Percentiles rank a stretch among this genome's conserved stretches.
phyloP scores from a whole-genome alignment of 2,329 filamentous ascomycete species.

The Diaporthe destruens region DNA sequence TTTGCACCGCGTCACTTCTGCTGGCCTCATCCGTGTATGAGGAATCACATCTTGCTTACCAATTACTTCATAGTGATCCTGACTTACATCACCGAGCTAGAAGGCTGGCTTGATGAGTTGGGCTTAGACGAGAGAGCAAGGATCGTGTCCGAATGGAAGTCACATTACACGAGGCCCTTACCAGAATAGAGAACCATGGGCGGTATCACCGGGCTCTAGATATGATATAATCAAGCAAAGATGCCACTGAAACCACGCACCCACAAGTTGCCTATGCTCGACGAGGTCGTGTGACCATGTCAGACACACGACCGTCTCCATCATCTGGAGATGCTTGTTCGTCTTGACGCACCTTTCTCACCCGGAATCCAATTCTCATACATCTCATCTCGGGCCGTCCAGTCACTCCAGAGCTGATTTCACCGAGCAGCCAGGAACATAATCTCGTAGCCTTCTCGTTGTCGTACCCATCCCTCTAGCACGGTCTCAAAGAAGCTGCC shows the following conservation, averaged over 20 bases:
- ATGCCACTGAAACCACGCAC: background rate
- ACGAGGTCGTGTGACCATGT: background rate
- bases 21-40: background rate
- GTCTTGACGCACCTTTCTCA: slow-evolving; percentile 50
- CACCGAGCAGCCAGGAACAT: slow-evolving; percentile 51
- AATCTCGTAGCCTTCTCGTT: slow-evolving; percentile 48
- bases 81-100: slow-evolving; percentile 22
- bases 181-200: background rate
- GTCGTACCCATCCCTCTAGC: slow-evolving; percentile 45
- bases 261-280: background rate
- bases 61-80: background rate
- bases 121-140: slow-evolving; percentile 10
- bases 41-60: background rate
- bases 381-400: slow-evolving; percentile 56
- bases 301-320: background rate
- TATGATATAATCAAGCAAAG: background rate
- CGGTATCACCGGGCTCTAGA: background rate
- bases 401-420: slow-evolving; percentile 46
- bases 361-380: slow-evolving; percentile 53
- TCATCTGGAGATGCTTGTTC: slow-evolving; percentile 52
- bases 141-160: slow-evolving; percentile 11
- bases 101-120: slow-evolving; percentile 24
- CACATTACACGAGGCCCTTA: background rate
- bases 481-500: slow-evolving; percentile 54
- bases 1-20: background rate